Evolutionary conservation across 148 eudicot species (phyloP).

Genomic region (Simmondsia chinensis): DNA sequence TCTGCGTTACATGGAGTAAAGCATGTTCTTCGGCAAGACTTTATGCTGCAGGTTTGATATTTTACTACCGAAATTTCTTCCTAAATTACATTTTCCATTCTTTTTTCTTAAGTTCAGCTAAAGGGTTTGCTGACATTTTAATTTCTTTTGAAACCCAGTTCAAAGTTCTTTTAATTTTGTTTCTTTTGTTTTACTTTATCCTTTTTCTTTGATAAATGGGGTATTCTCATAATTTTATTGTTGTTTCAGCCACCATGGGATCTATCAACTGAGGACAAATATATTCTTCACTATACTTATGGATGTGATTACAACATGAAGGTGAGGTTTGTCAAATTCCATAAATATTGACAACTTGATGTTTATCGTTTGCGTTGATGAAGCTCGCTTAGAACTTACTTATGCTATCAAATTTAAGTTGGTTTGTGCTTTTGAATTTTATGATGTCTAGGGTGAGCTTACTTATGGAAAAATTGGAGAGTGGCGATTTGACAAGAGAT

Average conservation of each 20-base stretch:
- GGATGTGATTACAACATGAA: slow-evolving; percentile 35
- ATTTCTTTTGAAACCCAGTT: too few species aligned
- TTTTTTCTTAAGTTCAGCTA: neutral
- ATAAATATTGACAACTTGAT: neutral
- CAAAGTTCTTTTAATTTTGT: neutral
- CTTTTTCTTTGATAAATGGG: neutral
- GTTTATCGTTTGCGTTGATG: neutral
- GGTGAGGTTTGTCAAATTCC: slow-evolving; percentile 9
- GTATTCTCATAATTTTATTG: too few species aligned
- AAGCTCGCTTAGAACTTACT: neutral
- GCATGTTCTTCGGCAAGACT: slow-evolving; percentile 32
- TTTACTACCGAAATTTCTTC: too few species aligned
- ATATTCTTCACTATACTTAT: slow-evolving; percentile 40
- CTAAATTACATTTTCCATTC: neutral
- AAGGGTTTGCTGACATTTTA: too few species aligned
- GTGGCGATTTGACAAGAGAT: slow-evolving; percentile 42
- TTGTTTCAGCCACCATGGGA: slow-evolving; percentile 54
- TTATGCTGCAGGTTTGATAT: slow-evolving; percentile 39
- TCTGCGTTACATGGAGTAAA: slow-evolving; percentile 38
- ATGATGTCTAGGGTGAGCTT: slow-evolving; percentile 20
- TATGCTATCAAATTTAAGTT: neutral
- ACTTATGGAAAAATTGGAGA: slow-evolving; percentile 35
- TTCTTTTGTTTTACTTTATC: neutral
- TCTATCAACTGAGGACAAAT: slow-evolving; percentile 16
- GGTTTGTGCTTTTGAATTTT: neutral